Base-by-base conservation (phyloP, 2,329 filamentous ascomycete species). In the Dothideomycetes sp. region DNA sequence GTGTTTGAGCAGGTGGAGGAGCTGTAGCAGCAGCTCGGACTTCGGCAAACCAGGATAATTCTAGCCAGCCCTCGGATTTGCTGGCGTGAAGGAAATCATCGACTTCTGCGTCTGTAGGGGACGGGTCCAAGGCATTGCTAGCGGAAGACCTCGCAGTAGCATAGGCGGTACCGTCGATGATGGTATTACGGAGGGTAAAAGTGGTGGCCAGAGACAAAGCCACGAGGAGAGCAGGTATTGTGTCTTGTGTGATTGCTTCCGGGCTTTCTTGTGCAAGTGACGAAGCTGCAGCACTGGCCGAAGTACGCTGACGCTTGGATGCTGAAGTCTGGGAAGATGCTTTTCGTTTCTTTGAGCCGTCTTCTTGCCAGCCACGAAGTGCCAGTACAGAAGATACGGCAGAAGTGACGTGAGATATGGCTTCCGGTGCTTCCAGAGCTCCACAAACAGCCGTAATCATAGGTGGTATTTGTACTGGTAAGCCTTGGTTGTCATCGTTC, bases 391-490 rank as follows among this genome's bases (percentile, higher is more conserved):
- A 42, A 16, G 19, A 36, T 3, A 46, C 33, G 9, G 51, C 53
- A 16, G 49, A 48, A 13, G 44, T 34, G 11, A 55, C 43, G 34
- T 55, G 51, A 5, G 48, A 45, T 20, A 30, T 47, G 8, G 49
- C 50, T 27, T 44, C 42, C 2, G 47, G 44, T 11, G 35, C 39
- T 4, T 32, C 43, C 4, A 44, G 48, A 16, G 43, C 44, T 33
- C 49, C 49, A 34, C 53, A 55, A 4, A 83, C 73, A 1, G 75
- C 71, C 1, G 80, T 75, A 54, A 78, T 76, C 18, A 53, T 15
- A 3, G 48, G 44, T 28, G 47, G 47, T 19, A 32, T 33, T 20
- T 43, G 33, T 12, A 16, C 12, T 2, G 40, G 40, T 17, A 41
- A 20, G 15, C 18, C 15, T 20, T 31, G n/a, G 7, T 7, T 16